These are phyloP conservation scores for Cyclotella kingstonii DNA, from an alignment of 108 stramenopile genomes.

Conservation along the genomic window DNA sequence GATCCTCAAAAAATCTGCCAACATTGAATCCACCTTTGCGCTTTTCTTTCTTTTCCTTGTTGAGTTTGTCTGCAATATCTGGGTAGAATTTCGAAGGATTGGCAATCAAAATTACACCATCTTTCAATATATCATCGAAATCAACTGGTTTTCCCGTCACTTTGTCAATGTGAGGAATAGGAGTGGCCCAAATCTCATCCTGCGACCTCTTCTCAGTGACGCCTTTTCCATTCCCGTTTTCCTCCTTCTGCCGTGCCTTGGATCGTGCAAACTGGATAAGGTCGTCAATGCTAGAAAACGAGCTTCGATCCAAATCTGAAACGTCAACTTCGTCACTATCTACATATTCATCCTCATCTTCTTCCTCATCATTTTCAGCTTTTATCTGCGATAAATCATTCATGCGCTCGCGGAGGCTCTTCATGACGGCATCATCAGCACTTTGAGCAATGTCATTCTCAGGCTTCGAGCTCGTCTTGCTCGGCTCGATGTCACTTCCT, in stretches of 20 bases:
- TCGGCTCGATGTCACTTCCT: not conserved
- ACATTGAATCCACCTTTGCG: conserved; percentile 18
- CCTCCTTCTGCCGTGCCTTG: conserved; percentile 39
- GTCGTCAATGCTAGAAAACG: conserved; percentile 56
- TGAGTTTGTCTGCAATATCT: conserved; percentile 27
- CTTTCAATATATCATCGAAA: conserved; percentile 40
- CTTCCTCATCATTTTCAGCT: conserved; percentile 44
- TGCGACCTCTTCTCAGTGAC: conserved; percentile 27
- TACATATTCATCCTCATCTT: conserved; percentile 46
- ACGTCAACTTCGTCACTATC: conserved; percentile 30
- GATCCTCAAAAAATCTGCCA: conserved; percentile 32
- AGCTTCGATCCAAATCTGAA: conserved; percentile 28
- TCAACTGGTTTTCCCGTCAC: conserved; percentile 22
- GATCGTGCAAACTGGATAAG: conserved; percentile 59
- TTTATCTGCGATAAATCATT: conserved; percentile 31
- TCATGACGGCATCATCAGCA: conserved; percentile 64
- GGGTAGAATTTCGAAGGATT: conserved; percentile 76
- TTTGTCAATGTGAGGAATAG: conserved; percentile 38
- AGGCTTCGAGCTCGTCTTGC: not conserved
- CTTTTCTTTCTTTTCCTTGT: conserved; percentile 11
- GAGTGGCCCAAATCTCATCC: conserved; percentile 58
- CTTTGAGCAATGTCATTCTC: conserved; percentile 24
- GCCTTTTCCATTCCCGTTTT: conserved; percentile 9
- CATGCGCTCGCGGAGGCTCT: conserved; percentile 33
- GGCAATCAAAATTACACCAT: conserved; percentile 65